Evolutionary conservation across 1,284 basidiomycete genomes (phyloP).

Genomic region (Microbotryum intermedium): DNA sequence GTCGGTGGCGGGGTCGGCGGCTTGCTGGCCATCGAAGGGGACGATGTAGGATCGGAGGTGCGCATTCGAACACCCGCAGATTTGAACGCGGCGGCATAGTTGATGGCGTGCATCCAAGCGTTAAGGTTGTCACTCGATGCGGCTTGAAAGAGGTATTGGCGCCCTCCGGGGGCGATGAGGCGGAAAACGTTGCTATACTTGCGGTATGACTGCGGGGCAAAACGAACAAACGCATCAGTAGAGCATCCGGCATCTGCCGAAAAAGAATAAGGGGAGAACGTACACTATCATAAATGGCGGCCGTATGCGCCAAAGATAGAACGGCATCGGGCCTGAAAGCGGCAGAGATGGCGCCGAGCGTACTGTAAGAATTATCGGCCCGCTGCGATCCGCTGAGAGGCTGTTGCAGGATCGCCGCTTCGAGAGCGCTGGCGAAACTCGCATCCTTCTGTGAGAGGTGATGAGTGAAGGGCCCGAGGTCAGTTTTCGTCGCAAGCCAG

Average conservation of each 20-base stretch:
- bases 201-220: slow-evolving; percentile 47
- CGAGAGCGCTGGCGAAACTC: slow-evolving; percentile 8
- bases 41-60: slow-evolving; percentile 21
- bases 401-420: slow-evolving; percentile 5
- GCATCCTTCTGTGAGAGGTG: slow-evolving; percentile 50
- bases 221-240: too few relatives aligned
- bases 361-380: too few relatives aligned
- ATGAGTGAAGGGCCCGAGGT: not conserved
- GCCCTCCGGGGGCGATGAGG: slow-evolving; percentile 63
- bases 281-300: slow-evolving; percentile 65
- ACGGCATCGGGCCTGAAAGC: slow-evolving; percentile 80
- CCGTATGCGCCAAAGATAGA: slow-evolving; percentile 63
- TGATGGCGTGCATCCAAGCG: slow-evolving; percentile 85
- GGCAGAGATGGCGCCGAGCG: slow-evolving; percentile 22
- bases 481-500: not conserved
- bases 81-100: slow-evolving; percentile 89
- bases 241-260: too few relatives aligned
- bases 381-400: not conserved
- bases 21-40: too few relatives aligned
- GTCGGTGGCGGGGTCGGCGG: not conserved
- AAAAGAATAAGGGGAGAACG: too few relatives aligned
- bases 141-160: slow-evolving; percentile 74
- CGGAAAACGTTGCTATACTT: slow-evolving; percentile 72
- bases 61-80: slow-evolving; percentile 77
- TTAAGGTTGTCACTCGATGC: slow-evolving; percentile 67